Evolutionary conservation across 2,329 filamentous ascomycete genomes (phyloP).

Genomic region (Talaromyces rugulosus): DNA sequence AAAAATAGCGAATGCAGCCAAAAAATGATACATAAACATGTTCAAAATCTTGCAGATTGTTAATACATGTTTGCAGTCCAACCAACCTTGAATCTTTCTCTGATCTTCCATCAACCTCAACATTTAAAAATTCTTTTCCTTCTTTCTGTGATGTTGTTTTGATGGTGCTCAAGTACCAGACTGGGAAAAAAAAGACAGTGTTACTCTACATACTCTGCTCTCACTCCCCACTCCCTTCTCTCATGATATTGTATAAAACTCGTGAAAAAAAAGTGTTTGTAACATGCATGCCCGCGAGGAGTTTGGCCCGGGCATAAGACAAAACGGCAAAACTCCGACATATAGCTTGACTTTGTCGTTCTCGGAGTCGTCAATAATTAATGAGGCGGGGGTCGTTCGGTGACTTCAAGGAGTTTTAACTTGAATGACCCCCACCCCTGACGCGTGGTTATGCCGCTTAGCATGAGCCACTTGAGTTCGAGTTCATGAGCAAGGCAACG

Average conservation of each 20-base stretch:
- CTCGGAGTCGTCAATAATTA: neutral
- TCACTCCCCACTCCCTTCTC: neutral
- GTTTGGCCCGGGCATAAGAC: neutral
- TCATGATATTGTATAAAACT: neutral
- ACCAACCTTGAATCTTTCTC: neutral
- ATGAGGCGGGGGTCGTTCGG: neutral
- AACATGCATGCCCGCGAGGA: neutral
- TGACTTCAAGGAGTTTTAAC: neutral
- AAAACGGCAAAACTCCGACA: neutral
- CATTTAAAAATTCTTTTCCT: neutral
- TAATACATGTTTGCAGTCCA: neutral
- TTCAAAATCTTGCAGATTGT: neutral
- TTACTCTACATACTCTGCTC: slow-evolving; percentile 3
- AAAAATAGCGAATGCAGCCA: slow-evolving; percentile 22
- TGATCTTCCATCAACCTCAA: neutral
- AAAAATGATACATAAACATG: slow-evolving; percentile 9
- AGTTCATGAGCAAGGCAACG: slow-evolving; percentile 99
- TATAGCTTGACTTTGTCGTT: neutral
- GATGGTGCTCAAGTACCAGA: neutral
- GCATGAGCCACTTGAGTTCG: slow-evolving; percentile 70
- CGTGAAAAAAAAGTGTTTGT: neutral
- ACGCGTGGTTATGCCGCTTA: slow-evolving; percentile 32
- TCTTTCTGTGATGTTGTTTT: neutral
- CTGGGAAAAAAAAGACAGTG: neutral
- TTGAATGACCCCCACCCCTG: neutral